Conservation (phyloP, 2,329 filamentous ascomycete genomes). For the Fusarium avenaceum region DNA sequence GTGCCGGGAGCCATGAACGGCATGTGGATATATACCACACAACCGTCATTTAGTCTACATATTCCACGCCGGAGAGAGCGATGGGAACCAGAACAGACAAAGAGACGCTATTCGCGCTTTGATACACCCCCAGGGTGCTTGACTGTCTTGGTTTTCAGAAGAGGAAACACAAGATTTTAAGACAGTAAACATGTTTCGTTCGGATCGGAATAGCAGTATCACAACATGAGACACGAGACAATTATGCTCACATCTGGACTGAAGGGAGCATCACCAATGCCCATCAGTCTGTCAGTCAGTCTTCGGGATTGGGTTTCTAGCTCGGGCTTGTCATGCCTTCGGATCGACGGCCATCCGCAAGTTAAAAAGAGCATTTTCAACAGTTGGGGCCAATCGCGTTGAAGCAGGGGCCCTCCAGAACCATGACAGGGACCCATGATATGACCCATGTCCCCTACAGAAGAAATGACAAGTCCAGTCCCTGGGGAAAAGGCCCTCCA, state of each 20-base stretch:
- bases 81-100: conserved; percentile 29
- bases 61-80: conserved; percentile 30
- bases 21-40: conserved; percentile 34
- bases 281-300: neutral
- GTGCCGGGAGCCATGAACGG: conserved; percentile 32
- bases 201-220: conserved; percentile 28
- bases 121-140: conserved; percentile 19
- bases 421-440: conserved; percentile 24
- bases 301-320: conserved; percentile 6
- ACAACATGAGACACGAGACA: conserved; percentile 17
- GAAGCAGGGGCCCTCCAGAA: neutral
- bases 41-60: conserved; percentile 22
- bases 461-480: conserved; percentile 32
- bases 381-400: conserved; percentile 17
- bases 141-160: neutral
- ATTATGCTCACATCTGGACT: conserved; percentile 14
- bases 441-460: conserved; percentile 28
- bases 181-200: conserved; percentile 4
- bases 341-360: conserved; percentile 34
- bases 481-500: conserved; percentile 17
- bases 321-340: conserved; percentile 13
- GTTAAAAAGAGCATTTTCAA: conserved; percentile 17
- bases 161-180: conserved; percentile 19
- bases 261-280: conserved; percentile 20
- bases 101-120: conserved; percentile 12